Percentiles rank a stretch among this genome's conserved stretches.
Conservation (phyloP, 2,329 filamentous ascomycete genomes). For the Penicillium fuscoglaucum region DNA sequence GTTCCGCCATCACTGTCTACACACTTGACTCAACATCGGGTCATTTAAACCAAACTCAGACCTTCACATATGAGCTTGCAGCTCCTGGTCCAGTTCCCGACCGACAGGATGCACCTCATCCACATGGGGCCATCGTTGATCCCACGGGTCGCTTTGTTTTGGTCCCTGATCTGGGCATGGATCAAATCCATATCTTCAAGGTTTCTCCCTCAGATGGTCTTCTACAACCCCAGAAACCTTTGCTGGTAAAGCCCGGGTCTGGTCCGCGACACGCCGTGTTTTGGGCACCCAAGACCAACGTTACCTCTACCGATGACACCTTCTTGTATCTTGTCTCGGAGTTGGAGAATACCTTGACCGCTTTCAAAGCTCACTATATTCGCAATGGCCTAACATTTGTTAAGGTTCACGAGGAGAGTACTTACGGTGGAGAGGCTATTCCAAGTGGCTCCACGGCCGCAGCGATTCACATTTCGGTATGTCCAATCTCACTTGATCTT, state of each 20-base stretch:
- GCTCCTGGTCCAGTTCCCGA: slow-evolving; percentile 45
- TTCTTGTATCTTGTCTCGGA: slow-evolving; percentile 23
- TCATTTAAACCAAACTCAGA: slow-evolving; percentile 11
- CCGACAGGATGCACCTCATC: slow-evolving; percentile 58
- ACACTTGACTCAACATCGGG: slow-evolving; percentile 8
- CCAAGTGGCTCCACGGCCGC: slow-evolving; percentile 18
- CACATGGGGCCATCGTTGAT: slow-evolving; percentile 50
- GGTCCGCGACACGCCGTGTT: slow-evolving; percentile 57
- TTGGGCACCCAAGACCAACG: slow-evolving; percentile 40
- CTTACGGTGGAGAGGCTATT: slow-evolving; percentile 9
- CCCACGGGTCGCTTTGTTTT: slow-evolving; percentile 53
- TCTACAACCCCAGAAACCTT: slow-evolving; percentile 49
- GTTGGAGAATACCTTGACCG: slow-evolving; percentile 20
- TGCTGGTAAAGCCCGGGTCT: slow-evolving; percentile 47
- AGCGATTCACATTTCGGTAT: slow-evolving; percentile 18
- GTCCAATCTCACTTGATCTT: not conserved
- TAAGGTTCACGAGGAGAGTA: slow-evolving; percentile 13
- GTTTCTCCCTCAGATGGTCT: slow-evolving; percentile 49
- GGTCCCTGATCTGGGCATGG: slow-evolving; percentile 56
- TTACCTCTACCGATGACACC: not conserved
- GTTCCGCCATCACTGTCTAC: slow-evolving; percentile 17
- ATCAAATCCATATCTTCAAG: slow-evolving; percentile 56
- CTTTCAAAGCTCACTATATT: slow-evolving; percentile 19
- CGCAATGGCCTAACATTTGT: slow-evolving; percentile 11
- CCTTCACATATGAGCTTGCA: slow-evolving; percentile 17